Base-by-base conservation (phyloP, 163 green algal genomes). In the Prototheca stagnorum region DNA sequence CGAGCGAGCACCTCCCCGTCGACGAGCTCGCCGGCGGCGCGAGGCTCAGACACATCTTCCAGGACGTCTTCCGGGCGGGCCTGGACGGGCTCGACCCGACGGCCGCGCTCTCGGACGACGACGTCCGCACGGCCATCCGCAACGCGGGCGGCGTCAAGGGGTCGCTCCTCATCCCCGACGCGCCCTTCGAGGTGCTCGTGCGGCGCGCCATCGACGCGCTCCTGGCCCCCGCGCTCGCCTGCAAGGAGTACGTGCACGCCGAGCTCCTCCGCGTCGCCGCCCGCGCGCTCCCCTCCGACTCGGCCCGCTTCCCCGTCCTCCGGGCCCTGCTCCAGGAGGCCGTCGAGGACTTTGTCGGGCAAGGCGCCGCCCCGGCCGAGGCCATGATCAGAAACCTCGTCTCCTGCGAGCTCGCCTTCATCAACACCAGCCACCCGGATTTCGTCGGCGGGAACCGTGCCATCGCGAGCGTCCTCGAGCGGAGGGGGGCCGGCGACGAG, bases 121-220 rank as follows among this genome's bases (percentile, higher is more conserved):
- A 93, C 36, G 72, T 93, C 37, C 66, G 69, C 34, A 92, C 81
- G 2, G 80, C 79, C 26, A 94, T 97, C 51, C 82, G 89, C 53
- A 97, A 97, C 75, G 80, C 70, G 21, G 79, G 74, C 22, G 88
- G 88, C 44, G 80, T 94, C 34, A 78, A 78, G 47, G 86, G 73
- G 34, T 25, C 45, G 42, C 66, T 90, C 58, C 61, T 90, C 21
- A 82, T 89, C 40, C 79, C 80, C 3, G 81, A 95, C 61, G 88
- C 90, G 44, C 88, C 89, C 0, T 96, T 98, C 68, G 86, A 98
- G 75, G 63, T 94, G 57, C 68, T 98, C 34, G 79, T 91, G 22
- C 69, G 85, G 6, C 67, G 80, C 8, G 72, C 78, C 9, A 86
- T 98, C 45, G 56, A 67, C 25, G 67, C 70, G 7, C 74, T 98